phyloP scores from a whole-genome alignment of 352 stramenopile genomes.

The Globisporangium perplexum region DNA sequence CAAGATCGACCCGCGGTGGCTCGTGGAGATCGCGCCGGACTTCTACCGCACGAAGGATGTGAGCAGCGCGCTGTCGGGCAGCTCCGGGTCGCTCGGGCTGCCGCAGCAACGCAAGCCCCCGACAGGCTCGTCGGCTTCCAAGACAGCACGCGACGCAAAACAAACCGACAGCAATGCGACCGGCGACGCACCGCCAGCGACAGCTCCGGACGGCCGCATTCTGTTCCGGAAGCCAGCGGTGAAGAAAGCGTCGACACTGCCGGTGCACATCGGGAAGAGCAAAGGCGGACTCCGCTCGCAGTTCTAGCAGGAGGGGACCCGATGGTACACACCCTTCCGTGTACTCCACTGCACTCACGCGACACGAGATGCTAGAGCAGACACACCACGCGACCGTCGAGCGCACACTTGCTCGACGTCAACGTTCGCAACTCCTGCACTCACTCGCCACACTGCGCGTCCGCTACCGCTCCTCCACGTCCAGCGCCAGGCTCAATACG shows the following conservation, averaged over 20 bases:
- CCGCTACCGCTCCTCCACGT: no score
- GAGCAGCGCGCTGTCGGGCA: conserved; percentile 54
- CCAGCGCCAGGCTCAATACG: no score
- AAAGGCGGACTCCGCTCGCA: conserved; percentile 75
- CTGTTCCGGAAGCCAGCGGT: conserved; percentile 61
- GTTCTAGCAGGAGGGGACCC: conserved; percentile 36
- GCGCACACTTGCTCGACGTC: no score
- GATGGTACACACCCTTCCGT: no score
- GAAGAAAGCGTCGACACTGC: conserved; percentile 22
- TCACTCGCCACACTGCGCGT: no score
- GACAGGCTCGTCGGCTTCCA: conserved; percentile 2
- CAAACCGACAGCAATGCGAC: conserved; percentile 13
- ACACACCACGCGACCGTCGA: no score
- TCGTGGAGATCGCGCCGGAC: conserved; percentile 56
- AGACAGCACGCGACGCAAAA: conserved; percentile 8
- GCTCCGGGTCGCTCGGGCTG: conserved; percentile 55
- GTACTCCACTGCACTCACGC: no score
- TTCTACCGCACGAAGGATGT: conserved; percentile 76
- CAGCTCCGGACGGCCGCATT: conserved; percentile 45
- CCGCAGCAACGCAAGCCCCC: conserved; percentile 21
- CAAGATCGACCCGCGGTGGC: conserved; percentile 71
- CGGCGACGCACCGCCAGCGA: conserved; percentile 13
- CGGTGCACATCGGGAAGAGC: conserved; percentile 78
- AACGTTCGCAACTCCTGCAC: no score
- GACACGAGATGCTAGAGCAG: no score